Evolutionary conservation across 148 eudicot species (phyloP).

Genomic region (Bassia scoparia): DNA sequence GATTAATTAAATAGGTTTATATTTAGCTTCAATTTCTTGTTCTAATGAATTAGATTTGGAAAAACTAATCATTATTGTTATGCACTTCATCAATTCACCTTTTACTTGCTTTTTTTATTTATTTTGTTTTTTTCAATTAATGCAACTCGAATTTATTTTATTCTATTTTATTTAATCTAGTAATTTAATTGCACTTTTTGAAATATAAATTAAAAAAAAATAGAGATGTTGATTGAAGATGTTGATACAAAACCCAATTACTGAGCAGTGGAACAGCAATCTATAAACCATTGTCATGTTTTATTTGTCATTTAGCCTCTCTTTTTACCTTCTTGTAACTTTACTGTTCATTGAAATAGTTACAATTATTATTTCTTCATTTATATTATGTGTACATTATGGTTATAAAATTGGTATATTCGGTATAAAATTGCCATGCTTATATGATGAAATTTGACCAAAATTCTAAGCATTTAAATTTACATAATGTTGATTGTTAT

Average conservation of each 20-base stretch:
- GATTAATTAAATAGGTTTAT: background rate
- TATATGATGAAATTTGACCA: conserved; percentile 28
- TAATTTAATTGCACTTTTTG: background rate
- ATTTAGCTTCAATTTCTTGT: background rate
- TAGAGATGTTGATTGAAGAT: background rate
- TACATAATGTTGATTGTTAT: background rate
- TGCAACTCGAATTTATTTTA: background rate
- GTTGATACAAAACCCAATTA: background rate
- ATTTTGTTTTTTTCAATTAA: background rate
- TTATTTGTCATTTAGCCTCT: conserved; percentile 22
- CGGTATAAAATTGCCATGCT: conserved; percentile 16
- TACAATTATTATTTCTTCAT: background rate
- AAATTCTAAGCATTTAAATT: background rate
- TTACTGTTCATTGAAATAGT: conserved; percentile 32
- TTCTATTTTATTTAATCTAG: background rate
- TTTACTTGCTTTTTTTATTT: background rate
- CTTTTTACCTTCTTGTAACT: conserved; percentile 28
- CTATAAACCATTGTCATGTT: conserved; percentile 25
- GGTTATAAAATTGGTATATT: conserved; percentile 7
- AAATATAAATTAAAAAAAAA: background rate
- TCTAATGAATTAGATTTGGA: conserved; percentile 19
- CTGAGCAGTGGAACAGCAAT: conserved; percentile 15
- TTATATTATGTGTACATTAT: conserved; percentile 13
- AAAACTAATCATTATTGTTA: background rate
- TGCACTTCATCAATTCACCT: background rate